These are phyloP conservation scores for Phytophthora fragariaefolia DNA, from an alignment of 352 stramenopile genomes.

Conservation along the genomic window DNA sequence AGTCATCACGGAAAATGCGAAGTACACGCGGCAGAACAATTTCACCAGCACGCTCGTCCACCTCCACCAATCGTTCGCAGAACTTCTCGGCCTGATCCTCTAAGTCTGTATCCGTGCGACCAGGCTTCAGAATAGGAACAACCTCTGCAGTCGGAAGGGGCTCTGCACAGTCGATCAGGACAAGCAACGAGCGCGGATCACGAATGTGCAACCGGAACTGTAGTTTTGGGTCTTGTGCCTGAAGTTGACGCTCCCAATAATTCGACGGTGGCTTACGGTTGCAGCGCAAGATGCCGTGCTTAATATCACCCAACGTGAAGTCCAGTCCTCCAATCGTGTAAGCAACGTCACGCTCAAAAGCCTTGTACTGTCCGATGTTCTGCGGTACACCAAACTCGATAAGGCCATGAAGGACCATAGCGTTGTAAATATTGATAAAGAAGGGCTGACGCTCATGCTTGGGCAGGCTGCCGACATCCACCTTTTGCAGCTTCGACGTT, in stretches of 20 bases:
- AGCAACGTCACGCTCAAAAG: conserved; percentile 83
- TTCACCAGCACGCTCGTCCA: conserved; percentile 61
- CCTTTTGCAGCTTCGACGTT: conserved; percentile 62
- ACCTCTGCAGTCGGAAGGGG: conserved; percentile 63
- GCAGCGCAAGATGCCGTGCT: conserved; percentile 88
- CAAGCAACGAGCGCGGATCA: conserved; percentile 81
- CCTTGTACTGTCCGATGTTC: conserved; percentile 82
- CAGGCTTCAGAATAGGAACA: conserved; percentile 81
- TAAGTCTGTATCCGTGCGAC: conserved; percentile 84
- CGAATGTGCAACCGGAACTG: conserved; percentile 88
- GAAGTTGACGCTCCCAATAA: conserved; percentile 88
- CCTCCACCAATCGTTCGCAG: conserved; percentile 66
- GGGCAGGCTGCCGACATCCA: conserved; percentile 74
- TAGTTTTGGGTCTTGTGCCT: conserved; percentile 82
- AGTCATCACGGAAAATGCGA: conserved; percentile 88
- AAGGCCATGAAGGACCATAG: conserved; percentile 86
- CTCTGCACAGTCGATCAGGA: conserved; percentile 81
- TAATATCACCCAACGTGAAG: conserved; percentile 87
- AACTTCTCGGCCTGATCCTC: conserved; percentile 86
- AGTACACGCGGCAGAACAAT: conserved; percentile 79
- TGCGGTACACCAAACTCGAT: conserved; percentile 89
- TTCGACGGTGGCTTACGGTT: conserved; percentile 89
- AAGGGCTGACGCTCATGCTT: conserved; percentile 89
- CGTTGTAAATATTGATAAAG: conserved; percentile 93
- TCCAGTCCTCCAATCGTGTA: conserved; percentile 81